Evolutionary conservation across 2,329 filamentous ascomycete species (phyloP).

Genomic region (Gremmenia infestans): DNA sequence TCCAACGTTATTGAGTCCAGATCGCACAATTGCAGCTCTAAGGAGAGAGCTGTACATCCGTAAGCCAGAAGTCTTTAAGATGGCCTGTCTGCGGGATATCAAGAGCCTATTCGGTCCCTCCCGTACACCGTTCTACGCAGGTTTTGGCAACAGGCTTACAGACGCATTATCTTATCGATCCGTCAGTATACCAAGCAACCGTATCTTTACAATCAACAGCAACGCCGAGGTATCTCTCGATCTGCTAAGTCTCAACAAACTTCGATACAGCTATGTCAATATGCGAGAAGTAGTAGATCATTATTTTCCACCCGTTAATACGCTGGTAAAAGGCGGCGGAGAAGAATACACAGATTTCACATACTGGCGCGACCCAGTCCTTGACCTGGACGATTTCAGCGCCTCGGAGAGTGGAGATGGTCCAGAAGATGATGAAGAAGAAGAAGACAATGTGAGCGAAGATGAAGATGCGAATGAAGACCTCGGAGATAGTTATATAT

Average conservation of each 20-base stretch:
- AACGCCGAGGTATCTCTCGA: conserved; percentile 94
- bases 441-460: conserved; percentile 45
- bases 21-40: conserved; percentile 89
- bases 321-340: conserved; percentile 81
- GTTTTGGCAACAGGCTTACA: conserved; percentile 93
- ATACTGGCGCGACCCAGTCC: conserved; percentile 84
- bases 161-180: conserved; percentile 94
- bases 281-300: conserved; percentile 98
- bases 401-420: conserved; percentile 67
- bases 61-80: conserved; percentile 98
- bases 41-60: conserved; percentile 89
- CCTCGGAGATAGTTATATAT: conserved; percentile 51
- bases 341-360: conserved; percentile 97
- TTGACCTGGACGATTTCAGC: conserved; percentile 84
- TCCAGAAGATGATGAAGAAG: conserved; percentile 49
- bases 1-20: conserved; percentile 90
- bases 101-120: conserved; percentile 76
- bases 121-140: conserved; percentile 86
- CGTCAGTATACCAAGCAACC: conserved; percentile 87
- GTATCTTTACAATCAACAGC: conserved; percentile 98
- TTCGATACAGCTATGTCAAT: conserved; percentile 94
- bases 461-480: conserved; percentile 42
- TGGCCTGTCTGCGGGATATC: conserved; percentile 95
- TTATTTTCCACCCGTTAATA: conserved; percentile 89
- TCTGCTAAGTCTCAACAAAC: conserved; percentile 82